Base-by-base conservation (phyloP, 176 grass and related monocot species). In the Oryza officinalis region DNA sequence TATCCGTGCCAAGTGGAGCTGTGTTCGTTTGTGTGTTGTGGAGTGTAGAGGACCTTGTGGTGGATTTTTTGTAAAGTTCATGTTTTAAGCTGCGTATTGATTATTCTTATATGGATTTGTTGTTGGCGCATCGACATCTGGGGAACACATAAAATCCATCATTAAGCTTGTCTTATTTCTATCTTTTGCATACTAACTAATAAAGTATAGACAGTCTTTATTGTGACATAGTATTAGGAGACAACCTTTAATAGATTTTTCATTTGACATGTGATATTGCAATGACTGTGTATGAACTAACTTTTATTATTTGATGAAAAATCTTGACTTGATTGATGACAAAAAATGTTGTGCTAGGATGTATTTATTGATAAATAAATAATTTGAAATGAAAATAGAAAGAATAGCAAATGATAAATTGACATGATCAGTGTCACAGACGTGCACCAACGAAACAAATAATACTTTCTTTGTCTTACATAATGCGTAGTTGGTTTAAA, bases 1-100 rank as follows among this genome's bases (percentile, higher is more conserved):
- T 77, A 73, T 86, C 79, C 79, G 83, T 83, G 79, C 11, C 60
- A 78, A 35, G 23, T 15, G 65, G 4, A 63, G 50, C 23, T 70
- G 87, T 76, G 50, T 5, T 74, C 69, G 12, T 13, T 20, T 25
- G 1, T 37, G 33, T 79, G 75, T 5, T 61, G 18, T 15, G 2
- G 47, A 17, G 47, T 50, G 57, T n/a, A 57, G 50, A 57, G 13
- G 15, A 2, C 0, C 57, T 9, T 38, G 57, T 61, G 22, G 5
- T 61, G 22, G 6, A 11, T 61, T 61, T 17, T 8, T 57, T 61
- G 22, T 61, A 23, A 4, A 23, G 22, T 25, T 25, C 9, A 11
- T n/a, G 25, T 12, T 13, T 10, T 10, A 10, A 3, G 18, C 1
- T 60, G 54, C 8, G n/a, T 60, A 1, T 25, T 13, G n/a, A 61